phyloP scores from a whole-genome alignment of 345 rosid genomes.

The Abelmoschus esculentus region DNA sequence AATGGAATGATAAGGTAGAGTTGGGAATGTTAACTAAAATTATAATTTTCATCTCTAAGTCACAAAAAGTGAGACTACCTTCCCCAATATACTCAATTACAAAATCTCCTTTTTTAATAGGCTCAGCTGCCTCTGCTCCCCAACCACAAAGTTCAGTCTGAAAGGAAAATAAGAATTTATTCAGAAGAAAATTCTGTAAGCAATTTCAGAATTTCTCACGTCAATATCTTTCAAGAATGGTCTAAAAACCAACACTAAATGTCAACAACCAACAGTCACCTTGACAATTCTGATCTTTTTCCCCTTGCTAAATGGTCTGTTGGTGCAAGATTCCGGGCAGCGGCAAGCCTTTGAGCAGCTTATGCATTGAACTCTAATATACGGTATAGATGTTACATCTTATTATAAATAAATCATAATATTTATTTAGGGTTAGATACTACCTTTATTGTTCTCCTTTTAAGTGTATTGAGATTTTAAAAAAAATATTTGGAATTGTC shows the following conservation, averaged over 20 bases:
- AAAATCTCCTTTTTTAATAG: constrained; percentile 67
- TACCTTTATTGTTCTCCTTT: not conserved
- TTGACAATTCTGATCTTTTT: constrained; percentile 75
- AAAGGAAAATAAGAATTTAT: constrained; percentile 17
- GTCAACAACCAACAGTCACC: constrained; percentile 24
- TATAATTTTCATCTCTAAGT: not conserved
- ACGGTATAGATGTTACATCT: not conserved
- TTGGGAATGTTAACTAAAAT: not conserved
- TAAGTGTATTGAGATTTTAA: not conserved
- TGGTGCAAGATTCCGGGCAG: constrained; percentile 76
- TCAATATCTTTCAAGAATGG: not conserved
- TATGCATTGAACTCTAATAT: constrained; percentile 69
- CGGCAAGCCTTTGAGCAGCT: constrained; percentile 87
- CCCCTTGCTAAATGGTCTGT: constrained; percentile 91
- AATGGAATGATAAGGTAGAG: not conserved
- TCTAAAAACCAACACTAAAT: constrained; percentile 1
- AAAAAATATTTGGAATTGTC: not conserved
- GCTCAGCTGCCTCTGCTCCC: constrained; percentile 91
- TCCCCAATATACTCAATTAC: constrained; percentile 90
- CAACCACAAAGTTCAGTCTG: constrained; percentile 93
- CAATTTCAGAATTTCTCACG: not conserved
- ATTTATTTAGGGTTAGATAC: not conserved
- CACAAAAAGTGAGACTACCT: constrained; percentile 43
- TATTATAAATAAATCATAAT: not conserved
- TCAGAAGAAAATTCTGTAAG: not conserved